Evolutionary conservation across 2,329 filamentous ascomycete genomes (phyloP).

Genomic region (Nemania sp.): DNA sequence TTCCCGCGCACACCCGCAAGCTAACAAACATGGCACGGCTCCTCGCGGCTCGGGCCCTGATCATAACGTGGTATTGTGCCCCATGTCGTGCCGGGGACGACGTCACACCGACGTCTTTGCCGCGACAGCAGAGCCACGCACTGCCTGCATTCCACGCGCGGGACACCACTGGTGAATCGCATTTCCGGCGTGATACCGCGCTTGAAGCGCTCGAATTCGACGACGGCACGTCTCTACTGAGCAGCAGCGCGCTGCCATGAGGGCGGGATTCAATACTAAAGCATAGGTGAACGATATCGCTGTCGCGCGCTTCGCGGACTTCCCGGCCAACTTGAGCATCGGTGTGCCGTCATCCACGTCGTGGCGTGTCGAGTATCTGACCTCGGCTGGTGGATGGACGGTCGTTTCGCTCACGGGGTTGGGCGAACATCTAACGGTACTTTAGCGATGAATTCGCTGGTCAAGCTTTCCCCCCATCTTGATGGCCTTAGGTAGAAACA

Average conservation of each 20-base stretch:
- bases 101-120: conserved; percentile 44
- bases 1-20: conserved; percentile 46
- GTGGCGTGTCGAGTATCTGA: conserved; percentile 38
- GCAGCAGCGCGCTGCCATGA: conserved; percentile 39
- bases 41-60: conserved; percentile 43
- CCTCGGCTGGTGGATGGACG: conserved; percentile 30
- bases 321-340: conserved; percentile 37
- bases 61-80: conserved; percentile 43
- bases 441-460: conserved; percentile 34
- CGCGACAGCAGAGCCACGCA: conserved; percentile 34
- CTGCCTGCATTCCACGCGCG: conserved; percentile 45
- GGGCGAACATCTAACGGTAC: conserved; percentile 34
- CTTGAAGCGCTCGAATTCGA: conserved; percentile 43
- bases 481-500: conserved; percentile 31
- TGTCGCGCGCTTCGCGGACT: conserved; percentile 41
- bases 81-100: conserved; percentile 45
- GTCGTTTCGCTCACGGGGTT: conserved; percentile 31
- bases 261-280: conserved; percentile 38
- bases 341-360: conserved; percentile 39
- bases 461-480: conserved; percentile 38
- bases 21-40: conserved; percentile 45
- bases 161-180: conserved; percentile 41
- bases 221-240: conserved; percentile 30
- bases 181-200: conserved; percentile 37
- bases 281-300: conserved; percentile 40